Conservation (phyloP, 2,329 filamentous ascomycete species). For the Fusarium graminum region DNA sequence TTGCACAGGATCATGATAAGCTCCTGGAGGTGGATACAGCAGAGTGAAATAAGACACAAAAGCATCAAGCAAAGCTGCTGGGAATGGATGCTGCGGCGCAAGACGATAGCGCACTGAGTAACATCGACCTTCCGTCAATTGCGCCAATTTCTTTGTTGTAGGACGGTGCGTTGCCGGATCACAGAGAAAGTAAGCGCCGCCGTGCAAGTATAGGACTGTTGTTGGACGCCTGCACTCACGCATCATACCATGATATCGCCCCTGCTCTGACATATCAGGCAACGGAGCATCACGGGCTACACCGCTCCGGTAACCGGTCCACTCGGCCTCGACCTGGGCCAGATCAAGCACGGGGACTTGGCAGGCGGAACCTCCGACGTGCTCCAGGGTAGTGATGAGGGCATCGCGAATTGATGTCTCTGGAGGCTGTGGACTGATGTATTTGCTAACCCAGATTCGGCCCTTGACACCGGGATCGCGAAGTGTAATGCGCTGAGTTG, state of each 20-base stretch:
- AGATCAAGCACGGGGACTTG: slow-evolving; percentile 62
- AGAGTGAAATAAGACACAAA: slow-evolving; percentile 79
- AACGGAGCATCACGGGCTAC: slow-evolving; percentile 64
- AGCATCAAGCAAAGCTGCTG: slow-evolving; percentile 78
- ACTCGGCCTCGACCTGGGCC: slow-evolving; percentile 75
- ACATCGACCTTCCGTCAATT: slow-evolving; percentile 74
- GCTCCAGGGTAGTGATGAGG: slow-evolving; percentile 67
- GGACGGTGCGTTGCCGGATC: slow-evolving; percentile 77
- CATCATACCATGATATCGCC: slow-evolving; percentile 76
- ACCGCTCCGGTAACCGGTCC: slow-evolving; percentile 76
- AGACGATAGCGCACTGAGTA: slow-evolving; percentile 82
- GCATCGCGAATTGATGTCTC: slow-evolving; percentile 68
- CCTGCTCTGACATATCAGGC: slow-evolving; percentile 70
- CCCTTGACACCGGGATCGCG: slow-evolving; percentile 79
- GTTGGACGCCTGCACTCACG: slow-evolving; percentile 72
- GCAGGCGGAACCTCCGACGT: slow-evolving; percentile 40
- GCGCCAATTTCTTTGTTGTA: slow-evolving; percentile 71
- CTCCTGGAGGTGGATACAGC: slow-evolving; percentile 76
- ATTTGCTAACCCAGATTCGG: slow-evolving; percentile 83
- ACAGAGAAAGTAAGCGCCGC: slow-evolving; percentile 79
- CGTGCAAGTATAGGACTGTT: slow-evolving; percentile 81
- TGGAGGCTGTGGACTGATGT: slow-evolving; percentile 71
- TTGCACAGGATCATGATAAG: slow-evolving; percentile 74
- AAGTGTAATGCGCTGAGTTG: slow-evolving; percentile 72
- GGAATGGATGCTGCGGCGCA: slow-evolving; percentile 80